These are phyloP conservation scores for Bolboschoenus planiculmis DNA, from an alignment of 176 grass and related monocot species.

Conservation along the genomic window DNA sequence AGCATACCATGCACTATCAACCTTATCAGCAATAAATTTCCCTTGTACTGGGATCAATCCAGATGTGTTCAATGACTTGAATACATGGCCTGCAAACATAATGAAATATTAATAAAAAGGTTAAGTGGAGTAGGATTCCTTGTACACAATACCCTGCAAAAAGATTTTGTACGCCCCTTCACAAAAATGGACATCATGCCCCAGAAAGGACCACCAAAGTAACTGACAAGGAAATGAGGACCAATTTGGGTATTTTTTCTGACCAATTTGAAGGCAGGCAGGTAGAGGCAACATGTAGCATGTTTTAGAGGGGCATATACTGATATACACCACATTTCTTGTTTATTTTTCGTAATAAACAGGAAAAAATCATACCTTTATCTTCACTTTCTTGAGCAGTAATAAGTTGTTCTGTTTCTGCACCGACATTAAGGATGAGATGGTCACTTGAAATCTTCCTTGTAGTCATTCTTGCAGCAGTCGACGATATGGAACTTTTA, in stretches of 20 bases:
- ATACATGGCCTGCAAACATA: conserved; percentile 65
- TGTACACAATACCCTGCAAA: neutral
- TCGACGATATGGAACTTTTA: conserved; percentile 51
- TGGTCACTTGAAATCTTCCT: conserved; percentile 86
- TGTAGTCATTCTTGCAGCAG: conserved; percentile 45
- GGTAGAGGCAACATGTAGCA: neutral
- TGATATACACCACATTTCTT: neutral
- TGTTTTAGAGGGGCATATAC: neutral
- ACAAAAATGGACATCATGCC: neutral
- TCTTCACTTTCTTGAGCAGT: conserved; percentile 57
- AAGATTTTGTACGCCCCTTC: neutral
- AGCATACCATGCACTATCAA: conserved; percentile 87
- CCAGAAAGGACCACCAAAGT: neutral
- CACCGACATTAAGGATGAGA: conserved; percentile 79
- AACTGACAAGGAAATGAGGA: neutral
- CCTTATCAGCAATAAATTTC: conserved; percentile 81
- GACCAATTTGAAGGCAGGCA: neutral
- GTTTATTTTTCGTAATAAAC: neutral
- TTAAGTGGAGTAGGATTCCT: neutral
- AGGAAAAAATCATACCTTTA: conserved; percentile 49
- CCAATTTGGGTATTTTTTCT: neutral
- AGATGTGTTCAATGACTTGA: conserved; percentile 81
- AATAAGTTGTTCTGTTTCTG: conserved; percentile 70
- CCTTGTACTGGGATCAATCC: conserved; percentile 83
- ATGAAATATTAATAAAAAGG: conserved; percentile 22